Evolutionary conservation across 805 yeast species (phyloP), one percentile per base, ranked within the genome.

Genomic region (Clavispora phyllophila): DNA sequence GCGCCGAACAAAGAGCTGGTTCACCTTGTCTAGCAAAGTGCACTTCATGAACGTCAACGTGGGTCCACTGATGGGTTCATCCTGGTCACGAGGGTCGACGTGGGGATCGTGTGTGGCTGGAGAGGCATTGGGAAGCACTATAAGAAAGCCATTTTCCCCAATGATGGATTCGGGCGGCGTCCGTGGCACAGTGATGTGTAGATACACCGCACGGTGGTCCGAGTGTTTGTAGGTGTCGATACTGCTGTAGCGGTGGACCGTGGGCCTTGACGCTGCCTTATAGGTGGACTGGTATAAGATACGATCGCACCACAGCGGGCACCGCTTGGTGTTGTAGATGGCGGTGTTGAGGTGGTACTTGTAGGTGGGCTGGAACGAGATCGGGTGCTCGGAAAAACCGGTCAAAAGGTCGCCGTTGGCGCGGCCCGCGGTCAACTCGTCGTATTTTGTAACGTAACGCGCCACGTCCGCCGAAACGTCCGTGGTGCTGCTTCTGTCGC

Each of bases 251-350:
- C 58, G 55, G 12, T 61, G 49, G 1, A 78, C 50, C 45, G 4
- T 44, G 27, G 61, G 68, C 41, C 42, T 42, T 3, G 15, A 36
- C 13, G 40, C 37, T 17, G 28, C 23, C 7, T 57, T 50, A 44
- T 62, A 60, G 19, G 81, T 77, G 1, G 68, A 57, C 42, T 76
- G 75, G 54, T 67, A 87, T 36, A 90, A 58, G 5, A 90, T 76
- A 41, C 98, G 65, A 58, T 90, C 98, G 62, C 96, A 89, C 95
- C 96, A 90, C 6, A 95, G 82, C 0, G 96, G 95, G 1, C 68
- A 65, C 42, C 96, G 69, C 50, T 79, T 81, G 2, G 58, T 33
- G 46, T 78, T 76, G 58, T 78, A 85, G 9, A 64, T 61, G n/a
- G 73, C 70, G 0, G 81, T 69, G 25, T 77, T 75, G 1, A 72